phyloP scores from a whole-genome alignment of 805 yeast genomes.

The Candida cerambycidarum region DNA sequence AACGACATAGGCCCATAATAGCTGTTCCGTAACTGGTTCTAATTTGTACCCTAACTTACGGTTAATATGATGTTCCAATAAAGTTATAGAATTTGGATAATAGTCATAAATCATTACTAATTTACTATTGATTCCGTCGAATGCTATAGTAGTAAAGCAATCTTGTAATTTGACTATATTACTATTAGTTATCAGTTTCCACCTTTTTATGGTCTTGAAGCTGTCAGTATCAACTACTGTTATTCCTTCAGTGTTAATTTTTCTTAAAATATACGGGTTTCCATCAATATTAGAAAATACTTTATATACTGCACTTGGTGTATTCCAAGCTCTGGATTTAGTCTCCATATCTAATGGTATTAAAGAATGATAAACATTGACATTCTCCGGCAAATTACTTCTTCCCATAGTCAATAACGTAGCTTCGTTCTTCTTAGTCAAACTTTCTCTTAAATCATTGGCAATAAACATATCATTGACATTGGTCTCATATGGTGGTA shows the following conservation, averaged over 20 bases:
- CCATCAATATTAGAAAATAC: constrained; percentile 81
- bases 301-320: constrained; percentile 67
- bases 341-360: constrained; percentile 69
- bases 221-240: constrained; percentile 46
- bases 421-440: constrained; percentile 77
- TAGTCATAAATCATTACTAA: constrained; percentile 81
- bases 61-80: constrained; percentile 66
- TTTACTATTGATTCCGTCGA: constrained; percentile 65
- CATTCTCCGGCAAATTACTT: constrained; percentile 56
- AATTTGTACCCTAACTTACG: constrained; percentile 40
- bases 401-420: constrained; percentile 63
- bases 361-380: constrained; percentile 69
- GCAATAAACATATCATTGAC: constrained; percentile 71
- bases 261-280: constrained; percentile 67
- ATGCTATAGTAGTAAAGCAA: constrained; percentile 83
- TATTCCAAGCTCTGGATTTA: constrained; percentile 45
- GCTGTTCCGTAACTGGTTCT: constrained; percentile 58
- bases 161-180: constrained; percentile 70
- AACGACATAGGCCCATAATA: constrained; percentile 72
- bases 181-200: constrained; percentile 58
- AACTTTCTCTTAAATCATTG: constrained; percentile 64
- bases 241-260: constrained; percentile 50
- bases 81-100: constrained; percentile 72
- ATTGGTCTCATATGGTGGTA: constrained; percentile 70
- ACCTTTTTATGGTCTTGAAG: constrained; percentile 59